phyloP scores from a whole-genome alignment of 2,329 filamentous ascomycete genomes.

The Didymella keratinophila region DNA sequence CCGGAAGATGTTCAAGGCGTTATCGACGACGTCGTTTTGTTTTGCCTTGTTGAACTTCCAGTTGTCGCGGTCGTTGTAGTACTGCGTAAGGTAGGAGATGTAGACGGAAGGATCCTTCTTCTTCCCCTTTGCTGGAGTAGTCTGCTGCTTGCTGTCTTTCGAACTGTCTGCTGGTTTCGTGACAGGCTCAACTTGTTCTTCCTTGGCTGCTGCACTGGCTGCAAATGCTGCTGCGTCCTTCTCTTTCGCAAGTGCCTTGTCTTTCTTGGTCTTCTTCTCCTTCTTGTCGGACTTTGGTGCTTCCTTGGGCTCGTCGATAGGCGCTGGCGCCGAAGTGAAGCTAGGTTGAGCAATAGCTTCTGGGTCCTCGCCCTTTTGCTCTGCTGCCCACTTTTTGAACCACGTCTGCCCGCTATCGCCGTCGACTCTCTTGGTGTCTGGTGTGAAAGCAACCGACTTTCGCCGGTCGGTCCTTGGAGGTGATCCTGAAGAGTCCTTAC shows the following conservation, averaged over 20 bases:
- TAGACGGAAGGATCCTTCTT: conserved; percentile 67
- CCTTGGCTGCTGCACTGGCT: conserved; percentile 17
- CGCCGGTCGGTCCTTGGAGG: conserved; percentile 44
- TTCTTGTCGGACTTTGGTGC: conserved; percentile 29
- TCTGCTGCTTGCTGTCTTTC: conserved; percentile 6
- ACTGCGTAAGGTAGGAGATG: conserved; percentile 78
- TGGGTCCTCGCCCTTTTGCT: conserved; percentile 42
- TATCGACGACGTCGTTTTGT: conserved; percentile 84
- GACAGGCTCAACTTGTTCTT: conserved; percentile 7
- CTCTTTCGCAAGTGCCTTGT: conserved; percentile 12
- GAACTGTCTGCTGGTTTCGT: conserved; percentile 5
- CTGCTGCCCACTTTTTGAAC: conserved; percentile 59
- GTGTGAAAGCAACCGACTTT: conserved; percentile 71
- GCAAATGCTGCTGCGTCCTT: conserved; percentile 24
- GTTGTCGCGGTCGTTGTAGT: conserved; percentile 70
- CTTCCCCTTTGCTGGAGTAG: conserved; percentile 32
- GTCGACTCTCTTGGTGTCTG: conserved; percentile 67
- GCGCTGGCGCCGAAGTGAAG: conserved; percentile 34
- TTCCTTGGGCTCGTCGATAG: conserved; percentile 28
- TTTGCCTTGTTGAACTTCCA: conserved; percentile 99
- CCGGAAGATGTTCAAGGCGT: conserved; percentile 75
- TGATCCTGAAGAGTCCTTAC: conserved; percentile 33
- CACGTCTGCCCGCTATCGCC: conserved; percentile 62
- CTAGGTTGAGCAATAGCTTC: conserved; percentile 36
- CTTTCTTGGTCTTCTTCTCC: conserved; percentile 27